These are phyloP conservation scores for Talaromyces borbonicus DNA, from an alignment of 495 filamentous ascomycete genomes.

Conservation along the genomic window DNA sequence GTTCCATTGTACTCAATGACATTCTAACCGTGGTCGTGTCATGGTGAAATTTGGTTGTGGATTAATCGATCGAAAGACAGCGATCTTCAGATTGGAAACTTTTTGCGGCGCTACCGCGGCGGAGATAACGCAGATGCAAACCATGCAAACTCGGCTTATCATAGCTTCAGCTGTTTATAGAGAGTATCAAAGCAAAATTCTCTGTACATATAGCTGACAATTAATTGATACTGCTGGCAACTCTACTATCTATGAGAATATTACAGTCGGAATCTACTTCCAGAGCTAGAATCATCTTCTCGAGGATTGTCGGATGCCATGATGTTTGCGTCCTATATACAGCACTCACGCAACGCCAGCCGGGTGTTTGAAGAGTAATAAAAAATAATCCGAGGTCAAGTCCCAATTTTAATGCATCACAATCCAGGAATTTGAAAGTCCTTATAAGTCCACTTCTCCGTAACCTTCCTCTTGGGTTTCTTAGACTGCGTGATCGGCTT, in stretches of 20 bases:
- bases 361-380: too few relatives aligned
- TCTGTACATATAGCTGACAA: too few relatives aligned
- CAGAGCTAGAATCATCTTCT: too few relatives aligned
- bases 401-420: conserved; percentile 11
- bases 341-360: neutral
- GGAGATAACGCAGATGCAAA: conserved; percentile 9
- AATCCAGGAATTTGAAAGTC: conserved; percentile 62
- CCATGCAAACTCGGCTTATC: conserved; percentile 6
- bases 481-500: conserved; percentile 66
- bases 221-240: too few relatives aligned
- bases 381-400: neutral
- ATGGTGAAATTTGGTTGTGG: neutral
- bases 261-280: too few relatives aligned
- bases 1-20: conserved; percentile 24
- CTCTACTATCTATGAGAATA: neutral
- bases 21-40: neutral
- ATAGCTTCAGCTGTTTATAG: too few relatives aligned
- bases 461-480: conserved; percentile 65
- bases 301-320: too few relatives aligned
- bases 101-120: too few relatives aligned
- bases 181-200: too few relatives aligned
- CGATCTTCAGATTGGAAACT: conserved; percentile 1
- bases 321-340: conserved; percentile 2
- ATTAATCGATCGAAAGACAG: neutral
- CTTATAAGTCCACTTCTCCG: conserved; percentile 96